Percentiles rank a stretch among this genome's conserved stretches.
These are phyloP conservation scores for Zygoascus sp. DNA, from an alignment of 1,139 yeast species.

Conservation along the genomic window DNA sequence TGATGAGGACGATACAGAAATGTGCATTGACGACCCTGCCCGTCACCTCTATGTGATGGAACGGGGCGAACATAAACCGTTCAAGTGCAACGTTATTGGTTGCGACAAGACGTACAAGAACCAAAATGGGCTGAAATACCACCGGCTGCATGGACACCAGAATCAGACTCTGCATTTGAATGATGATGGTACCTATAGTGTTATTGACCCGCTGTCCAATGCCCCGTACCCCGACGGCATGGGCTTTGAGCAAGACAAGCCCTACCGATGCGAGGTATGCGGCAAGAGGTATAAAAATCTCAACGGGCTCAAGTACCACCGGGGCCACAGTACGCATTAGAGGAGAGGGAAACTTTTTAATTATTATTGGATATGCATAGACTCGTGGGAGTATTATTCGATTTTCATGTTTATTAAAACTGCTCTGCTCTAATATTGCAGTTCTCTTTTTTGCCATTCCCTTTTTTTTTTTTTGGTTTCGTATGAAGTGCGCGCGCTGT, in stretches of 20 bases:
- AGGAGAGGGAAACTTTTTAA: not conserved
- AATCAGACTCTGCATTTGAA: constrained; percentile 88
- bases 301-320: constrained; percentile 93
- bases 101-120: constrained; percentile 97
- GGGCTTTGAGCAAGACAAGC: constrained; percentile 95
- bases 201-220: constrained; percentile 88
- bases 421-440: no score
- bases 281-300: constrained; percentile 94
- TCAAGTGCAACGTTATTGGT: constrained; percentile 96
- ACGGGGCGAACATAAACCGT: constrained; percentile 89
- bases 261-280: constrained; percentile 96
- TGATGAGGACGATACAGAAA: constrained; percentile 41
- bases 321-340: constrained; percentile 95
- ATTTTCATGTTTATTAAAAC: no score
- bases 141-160: constrained; percentile 94
- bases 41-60: constrained; percentile 89
- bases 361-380: constrained; percentile 5
- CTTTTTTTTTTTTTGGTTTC: no score
- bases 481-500: no score
- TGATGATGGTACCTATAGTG: constrained; percentile 88
- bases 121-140: constrained; percentile 95
- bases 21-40: constrained; percentile 71
- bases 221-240: constrained; percentile 85
- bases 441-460: no score
- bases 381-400: no score